Base-by-base conservation (phyloP, 768 basidiomycete species). In the Pleurotus sapidus region DNA sequence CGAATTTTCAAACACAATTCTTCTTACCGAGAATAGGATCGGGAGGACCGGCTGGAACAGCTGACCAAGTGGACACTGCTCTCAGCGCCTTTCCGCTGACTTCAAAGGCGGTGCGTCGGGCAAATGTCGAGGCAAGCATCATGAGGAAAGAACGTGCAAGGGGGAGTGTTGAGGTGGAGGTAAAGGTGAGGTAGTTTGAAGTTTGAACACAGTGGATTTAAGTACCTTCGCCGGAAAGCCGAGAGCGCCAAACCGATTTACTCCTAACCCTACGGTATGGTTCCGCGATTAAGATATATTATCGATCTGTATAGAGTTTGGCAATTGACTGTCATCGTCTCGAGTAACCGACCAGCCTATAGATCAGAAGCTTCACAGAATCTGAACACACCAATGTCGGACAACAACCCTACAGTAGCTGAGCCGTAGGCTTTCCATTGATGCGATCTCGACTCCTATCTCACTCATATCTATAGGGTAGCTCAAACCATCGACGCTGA, bases 1-100 rank as follows among this genome's bases (percentile, higher is more conserved):
- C 51, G 42, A 34, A 34, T 34, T 20, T 40, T 23, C 20, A 25
- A 18, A 42, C 38, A 54, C 25, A 37, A 17, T 34, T 42, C 17
- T 42, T 54, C 79, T 56, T 55, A 93, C 93, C 94, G 56, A 96
- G 87, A 76, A 96, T 96, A 50, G 94, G 86, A 70, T 96, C 94
- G 23, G 94, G 93, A 61, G 94, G 94, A 25, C 94, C 94, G 24
- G 90, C 88, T 49, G 87, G 84, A 57, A 96, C 92, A 58, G 81
- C 72, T 49, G 88, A 82, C 94, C 94, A 96, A 18, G 83, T 84
- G 11, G 91, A 94, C 57, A 86, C 68, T 58, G 80, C 67, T 51
- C 81, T 76, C 34, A 77, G 65, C 49, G 79, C 64, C 64, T 68
- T 68, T 51, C 66, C 62, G 50, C 62, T 69, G 56, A 70, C 60